phyloP scores from a whole-genome alignment of 2,329 filamentous ascomycete genomes.

The Beauveria bassiana region DNA sequence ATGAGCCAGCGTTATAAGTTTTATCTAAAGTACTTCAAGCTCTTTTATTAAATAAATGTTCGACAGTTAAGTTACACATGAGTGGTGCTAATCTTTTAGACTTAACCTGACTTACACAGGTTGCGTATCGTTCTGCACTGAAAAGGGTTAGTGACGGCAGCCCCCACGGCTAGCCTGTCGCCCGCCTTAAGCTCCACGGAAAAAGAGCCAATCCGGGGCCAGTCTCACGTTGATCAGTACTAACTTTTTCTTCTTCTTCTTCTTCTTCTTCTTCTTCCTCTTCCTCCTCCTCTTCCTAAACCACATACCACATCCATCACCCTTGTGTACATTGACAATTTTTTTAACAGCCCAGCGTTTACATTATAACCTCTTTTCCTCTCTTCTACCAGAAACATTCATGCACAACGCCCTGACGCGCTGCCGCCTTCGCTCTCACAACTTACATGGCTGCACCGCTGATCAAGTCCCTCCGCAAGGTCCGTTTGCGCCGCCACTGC shows the following conservation, averaged over 20 bases:
- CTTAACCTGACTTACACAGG: too few relatives aligned
- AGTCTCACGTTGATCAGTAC: not conserved
- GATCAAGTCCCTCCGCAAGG: not conserved
- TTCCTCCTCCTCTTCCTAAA: not conserved
- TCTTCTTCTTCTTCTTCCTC: not conserved
- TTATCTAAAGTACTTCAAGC: too few relatives aligned
- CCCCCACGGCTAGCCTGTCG: too few relatives aligned
- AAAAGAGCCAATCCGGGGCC: not conserved
- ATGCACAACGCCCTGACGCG: not conserved
- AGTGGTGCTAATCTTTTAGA: too few relatives aligned
- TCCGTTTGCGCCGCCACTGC: conserved; percentile 1
- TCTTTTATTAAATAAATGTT: too few relatives aligned
- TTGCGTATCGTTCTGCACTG: too few relatives aligned
- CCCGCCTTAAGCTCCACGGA: not conserved
- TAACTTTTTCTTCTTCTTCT: not conserved
- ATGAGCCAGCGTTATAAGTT: too few relatives aligned
- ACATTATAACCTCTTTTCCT: not conserved
- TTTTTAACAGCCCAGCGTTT: too few relatives aligned
- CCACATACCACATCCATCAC: not conserved
- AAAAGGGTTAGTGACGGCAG: too few relatives aligned
- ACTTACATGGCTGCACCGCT: not conserved
- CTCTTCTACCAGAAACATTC: not conserved
- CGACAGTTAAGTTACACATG: too few relatives aligned
- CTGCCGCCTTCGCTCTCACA: too few relatives aligned
- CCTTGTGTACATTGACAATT: not conserved